Base-by-base conservation (phyloP, 768 basidiomycete species). In the Daedaleopsis sinensis region DNA sequence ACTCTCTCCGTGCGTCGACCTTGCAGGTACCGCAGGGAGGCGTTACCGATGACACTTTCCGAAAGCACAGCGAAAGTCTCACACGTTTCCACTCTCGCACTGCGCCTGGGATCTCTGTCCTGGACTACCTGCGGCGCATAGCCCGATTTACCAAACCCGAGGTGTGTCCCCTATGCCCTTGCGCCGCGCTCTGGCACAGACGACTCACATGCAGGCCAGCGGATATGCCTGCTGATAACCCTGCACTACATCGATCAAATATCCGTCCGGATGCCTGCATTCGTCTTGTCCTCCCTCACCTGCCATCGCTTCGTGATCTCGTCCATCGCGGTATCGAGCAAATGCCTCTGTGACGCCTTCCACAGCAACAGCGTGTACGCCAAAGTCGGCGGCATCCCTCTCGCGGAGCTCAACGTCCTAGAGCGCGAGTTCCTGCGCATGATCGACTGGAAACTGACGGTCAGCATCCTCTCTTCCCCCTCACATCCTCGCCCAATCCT, bases 241-340 rank as follows among this genome's bases (percentile, higher is more conserved):
- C 82, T 95, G 64, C 88, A 91, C 78, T 94, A 95, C 75, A 93
- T 96, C 78, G 94, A 96, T 77, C 90, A 92, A 78, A 94, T 97
- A 70, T 96, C 94, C 76, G 83, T 88, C 48, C 87, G 93, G 67
- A 83, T 87, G 68, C 91, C 94, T 23, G 81, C 86, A 37, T 99
- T 98, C 82, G 96, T 91, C 52, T 84, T 99, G 65, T 93, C 94
- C 39, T 96, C 95, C 39, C 86, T 98, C 70, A 98, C 96, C 23
- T 94, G 94, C 70, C 97, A 99, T 78, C 94, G 97, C 61, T 98
- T 99, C 78, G 83, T 98, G 72, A 98, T 98, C 77, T 84, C 96
- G 48, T 87, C 94, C 67, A 89, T 98, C 74, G 87, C 92, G 35
- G 93, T 95, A 61, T 90, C 93, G 63, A 91, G 88, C 79, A 98